Percentiles rank a stretch among this genome's conserved stretches.
Evolutionary conservation across 495 filamentous ascomycete species (phyloP).

Genomic region (Amorphotheca resinae): DNA sequence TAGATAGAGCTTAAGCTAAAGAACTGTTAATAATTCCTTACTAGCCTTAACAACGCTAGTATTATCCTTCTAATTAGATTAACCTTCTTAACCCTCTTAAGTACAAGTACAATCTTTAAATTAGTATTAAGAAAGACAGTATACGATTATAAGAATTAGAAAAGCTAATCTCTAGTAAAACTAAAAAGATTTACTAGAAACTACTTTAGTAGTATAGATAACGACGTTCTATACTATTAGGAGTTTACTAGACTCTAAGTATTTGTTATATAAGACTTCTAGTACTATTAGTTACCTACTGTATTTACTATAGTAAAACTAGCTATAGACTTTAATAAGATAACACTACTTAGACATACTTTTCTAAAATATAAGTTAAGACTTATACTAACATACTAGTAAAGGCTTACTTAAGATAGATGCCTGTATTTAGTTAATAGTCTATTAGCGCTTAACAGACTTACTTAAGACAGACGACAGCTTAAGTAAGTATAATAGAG

Average conservation of each 20-base stretch:
- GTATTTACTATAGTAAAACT: background rate
- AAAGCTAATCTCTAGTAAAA: too few species aligned
- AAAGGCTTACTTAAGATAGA: background rate
- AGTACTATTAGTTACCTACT: background rate
- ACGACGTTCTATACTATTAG: background rate
- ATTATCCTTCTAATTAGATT: too few species aligned
- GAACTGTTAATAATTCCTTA: too few species aligned
- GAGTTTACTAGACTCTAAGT: background rate
- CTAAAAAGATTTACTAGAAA: too few species aligned
- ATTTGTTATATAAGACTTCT: background rate
- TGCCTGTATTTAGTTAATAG: background rate
- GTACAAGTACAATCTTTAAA: too few species aligned
- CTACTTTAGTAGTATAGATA: background rate
- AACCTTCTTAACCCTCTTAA: too few species aligned
- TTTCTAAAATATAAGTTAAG: background rate
- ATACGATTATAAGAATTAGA: too few species aligned
- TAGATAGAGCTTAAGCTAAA: too few species aligned
- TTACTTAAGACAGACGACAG: background rate
- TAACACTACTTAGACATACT: background rate
- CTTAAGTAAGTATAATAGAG: background rate
- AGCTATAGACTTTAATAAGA: background rate
- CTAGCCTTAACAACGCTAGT: too few species aligned
- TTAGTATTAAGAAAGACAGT: too few species aligned
- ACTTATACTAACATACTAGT: background rate
- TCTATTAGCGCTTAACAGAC: background rate